Evolutionary conservation across 768 basidiomycete genomes (phyloP).

Genomic region (Polyporus arcularius): DNA sequence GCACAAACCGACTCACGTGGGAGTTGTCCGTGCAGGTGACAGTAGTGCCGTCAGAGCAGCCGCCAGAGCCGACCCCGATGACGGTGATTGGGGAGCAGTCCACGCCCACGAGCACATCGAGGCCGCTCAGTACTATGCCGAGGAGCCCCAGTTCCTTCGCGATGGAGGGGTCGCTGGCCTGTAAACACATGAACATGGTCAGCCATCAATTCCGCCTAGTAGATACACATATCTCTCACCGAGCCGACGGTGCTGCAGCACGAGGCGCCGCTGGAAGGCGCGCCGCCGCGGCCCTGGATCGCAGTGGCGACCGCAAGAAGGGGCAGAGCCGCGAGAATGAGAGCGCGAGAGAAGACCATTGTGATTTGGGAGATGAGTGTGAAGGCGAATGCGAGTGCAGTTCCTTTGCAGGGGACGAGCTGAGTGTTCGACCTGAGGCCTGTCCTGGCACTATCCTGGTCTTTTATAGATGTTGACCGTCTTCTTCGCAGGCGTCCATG

Average conservation of each 20-base stretch:
- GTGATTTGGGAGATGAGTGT: background rate
- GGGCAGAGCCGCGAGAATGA: background rate
- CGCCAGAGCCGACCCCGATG: slow-evolving; percentile 16
- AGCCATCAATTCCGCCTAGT: too few species aligned
- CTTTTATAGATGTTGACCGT: background rate
- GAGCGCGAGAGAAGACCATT: background rate
- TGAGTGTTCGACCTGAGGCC: background rate
- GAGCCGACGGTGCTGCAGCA: background rate
- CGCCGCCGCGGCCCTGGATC: background rate
- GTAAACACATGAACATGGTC: background rate
- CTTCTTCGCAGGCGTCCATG: too few species aligned
- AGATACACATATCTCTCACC: too few species aligned
- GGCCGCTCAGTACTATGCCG: slow-evolving; percentile 20
- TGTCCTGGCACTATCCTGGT: background rate
- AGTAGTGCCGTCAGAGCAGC: slow-evolving; percentile 1
- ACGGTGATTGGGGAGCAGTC: slow-evolving; percentile 23
- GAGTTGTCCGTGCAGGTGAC: slow-evolving; percentile 21
- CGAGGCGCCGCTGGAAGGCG: background rate
- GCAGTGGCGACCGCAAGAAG: background rate
- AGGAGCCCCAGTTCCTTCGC: slow-evolving; percentile 14
- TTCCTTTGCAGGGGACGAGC: background rate
- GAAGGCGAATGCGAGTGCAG: background rate
- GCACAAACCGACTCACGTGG: background rate
- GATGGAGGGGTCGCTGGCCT: background rate
- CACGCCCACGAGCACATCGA: slow-evolving; percentile 21